Evolutionary conservation across 2,329 filamentous ascomycete species (phyloP), one percentile per base, ranked within the genome.

Genomic region (Fusarium compactum): DNA sequence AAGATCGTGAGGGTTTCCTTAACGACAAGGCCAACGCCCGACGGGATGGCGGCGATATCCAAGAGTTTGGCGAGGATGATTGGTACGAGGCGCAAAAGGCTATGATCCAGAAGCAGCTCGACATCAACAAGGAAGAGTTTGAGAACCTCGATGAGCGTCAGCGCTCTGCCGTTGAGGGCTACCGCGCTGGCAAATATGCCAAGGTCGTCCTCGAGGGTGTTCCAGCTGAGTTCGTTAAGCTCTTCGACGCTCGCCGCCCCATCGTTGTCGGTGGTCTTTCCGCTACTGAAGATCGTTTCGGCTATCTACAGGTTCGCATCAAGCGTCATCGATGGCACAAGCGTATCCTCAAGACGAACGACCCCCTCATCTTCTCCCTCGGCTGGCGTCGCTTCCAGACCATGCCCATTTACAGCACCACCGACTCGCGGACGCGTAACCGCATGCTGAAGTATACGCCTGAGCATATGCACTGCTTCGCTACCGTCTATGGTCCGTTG

Each of bases 81-180:
- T 99, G 97, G 97, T 99, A 99, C 78, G 96, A 98, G 77, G 89
- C 92, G 29, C 96, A 99, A 78, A 99, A 99, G 83, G 93, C 96
- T 32, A 87, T 92, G 79, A 90, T 99, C 63, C 93, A 98, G 81
- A 98, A 97, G 82, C 96, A 99, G 80, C 87, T 96, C 69, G 93
- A 97, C 76, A 98, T 99, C 88, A 99, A 99, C 83, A 94, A 94
- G 77, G 89, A 93, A 62, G 97, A 98, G 78, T 97, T 97, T 71
- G 93, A 95, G 73, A 88, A 89, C 58, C 87, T 99, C 4, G 96
- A 99, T 77, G 92, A 96, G 69, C 85, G 88, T 45, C 95, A 97
- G 66, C 89, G 96, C 55, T 86, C 91, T 4, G 89, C 92, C 11
- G 94, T 97, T 18, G 95, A 98, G 82, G 96, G 96, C 15, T 94